phyloP scores from a whole-genome alignment of 2,329 filamentous ascomycete species.

The Dothideomycetes sp. region DNA sequence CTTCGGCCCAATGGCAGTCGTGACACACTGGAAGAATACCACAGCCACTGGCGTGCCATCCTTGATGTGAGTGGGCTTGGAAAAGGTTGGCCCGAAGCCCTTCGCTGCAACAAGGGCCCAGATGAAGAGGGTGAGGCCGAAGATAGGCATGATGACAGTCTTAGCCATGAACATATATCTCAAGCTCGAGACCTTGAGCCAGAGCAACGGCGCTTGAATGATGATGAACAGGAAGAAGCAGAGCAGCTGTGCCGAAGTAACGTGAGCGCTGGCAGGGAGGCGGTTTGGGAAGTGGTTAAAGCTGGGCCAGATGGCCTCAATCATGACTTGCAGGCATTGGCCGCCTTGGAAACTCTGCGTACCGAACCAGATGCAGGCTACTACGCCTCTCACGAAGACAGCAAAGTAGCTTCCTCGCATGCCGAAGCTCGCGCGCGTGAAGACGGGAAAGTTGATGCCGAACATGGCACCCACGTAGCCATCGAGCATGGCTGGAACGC shows the following conservation, averaged over 20 bases:
- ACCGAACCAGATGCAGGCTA: conserved; percentile 41
- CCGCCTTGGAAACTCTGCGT: conserved; percentile 51
- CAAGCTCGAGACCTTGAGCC: conserved; percentile 30
- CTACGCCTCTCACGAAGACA: conserved; percentile 41
- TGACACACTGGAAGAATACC: conserved; percentile 13
- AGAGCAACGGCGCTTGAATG: conserved; percentile 32
- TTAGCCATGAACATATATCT: conserved; percentile 41
- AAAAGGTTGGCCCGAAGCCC: conserved; percentile 26
- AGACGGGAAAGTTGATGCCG: conserved; percentile 44
- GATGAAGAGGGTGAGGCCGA: conserved; percentile 50
- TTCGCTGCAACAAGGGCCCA: conserved; percentile 49
- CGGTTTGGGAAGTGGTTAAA: conserved; percentile 22
- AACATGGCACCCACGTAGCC: conserved; percentile 42
- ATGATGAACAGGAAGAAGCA: conserved; percentile 31
- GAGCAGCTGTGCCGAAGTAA: conserved; percentile 30
- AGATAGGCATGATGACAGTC: conserved; percentile 38
- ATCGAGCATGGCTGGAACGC: conserved; percentile 32
- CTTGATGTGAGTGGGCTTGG: conserved; percentile 11
- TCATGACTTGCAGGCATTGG: conserved; percentile 38
- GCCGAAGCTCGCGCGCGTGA: conserved; percentile 44
- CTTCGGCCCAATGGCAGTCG: conserved; percentile 13
- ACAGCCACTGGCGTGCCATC: conserved; percentile 10
- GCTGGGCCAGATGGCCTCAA: conserved; percentile 44
- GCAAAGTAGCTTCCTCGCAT: conserved; percentile 46
- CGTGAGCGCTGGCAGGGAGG: conserved; percentile 27